Conservation (phyloP, 805 yeast species). For the Schizosaccharomyces cryophilus region DNA sequence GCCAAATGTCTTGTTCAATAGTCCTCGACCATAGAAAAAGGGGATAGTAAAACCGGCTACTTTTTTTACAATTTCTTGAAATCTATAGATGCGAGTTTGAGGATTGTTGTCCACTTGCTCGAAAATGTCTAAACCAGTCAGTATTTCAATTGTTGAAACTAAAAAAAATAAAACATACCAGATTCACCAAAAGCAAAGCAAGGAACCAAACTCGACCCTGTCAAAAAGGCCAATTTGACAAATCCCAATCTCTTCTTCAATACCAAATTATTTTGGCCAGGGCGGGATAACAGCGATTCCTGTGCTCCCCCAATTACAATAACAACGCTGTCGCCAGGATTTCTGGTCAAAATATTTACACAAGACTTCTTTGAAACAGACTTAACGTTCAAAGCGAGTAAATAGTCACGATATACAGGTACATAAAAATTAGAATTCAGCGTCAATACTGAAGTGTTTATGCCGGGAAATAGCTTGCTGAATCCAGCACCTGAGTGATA, state of each 20-base stretch:
- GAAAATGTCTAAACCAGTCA: slow-evolving; percentile 18
- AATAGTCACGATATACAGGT: slow-evolving; percentile 71
- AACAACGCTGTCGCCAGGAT: slow-evolving; percentile 40
- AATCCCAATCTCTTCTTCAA: slow-evolving; percentile 66
- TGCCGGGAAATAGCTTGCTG: slow-evolving; percentile 52
- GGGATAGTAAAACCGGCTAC: slow-evolving; percentile 69
- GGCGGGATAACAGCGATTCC: slow-evolving; percentile 48
- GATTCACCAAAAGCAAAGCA: slow-evolving; percentile 80
- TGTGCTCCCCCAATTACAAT: slow-evolving; percentile 93
- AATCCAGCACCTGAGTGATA: slow-evolving; percentile 22
- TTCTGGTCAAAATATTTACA: slow-evolving; percentile 31
- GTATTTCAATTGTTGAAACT: background rate
- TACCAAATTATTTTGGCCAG: slow-evolving; percentile 39
- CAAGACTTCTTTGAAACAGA: slow-evolving; percentile 62
- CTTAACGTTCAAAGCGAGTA: slow-evolving; percentile 57
- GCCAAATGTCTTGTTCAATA: slow-evolving; percentile 82
- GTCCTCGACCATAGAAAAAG: slow-evolving; percentile 71
- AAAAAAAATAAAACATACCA: slow-evolving; percentile 7
- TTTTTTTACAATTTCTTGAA: slow-evolving; percentile 52
- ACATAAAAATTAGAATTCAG: slow-evolving; percentile 56
- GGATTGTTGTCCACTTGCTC: slow-evolving; percentile 23
- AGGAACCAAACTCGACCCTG: slow-evolving; percentile 61
- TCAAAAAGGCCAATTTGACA: slow-evolving; percentile 57
- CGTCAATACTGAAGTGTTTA: slow-evolving; percentile 57
- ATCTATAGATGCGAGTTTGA: slow-evolving; percentile 23